Percentiles rank a stretch among this genome's conserved stretches.
These are phyloP conservation scores for Ogataea salicorniae DNA, from an alignment of 805 yeast genomes.

Conservation along the genomic window DNA sequence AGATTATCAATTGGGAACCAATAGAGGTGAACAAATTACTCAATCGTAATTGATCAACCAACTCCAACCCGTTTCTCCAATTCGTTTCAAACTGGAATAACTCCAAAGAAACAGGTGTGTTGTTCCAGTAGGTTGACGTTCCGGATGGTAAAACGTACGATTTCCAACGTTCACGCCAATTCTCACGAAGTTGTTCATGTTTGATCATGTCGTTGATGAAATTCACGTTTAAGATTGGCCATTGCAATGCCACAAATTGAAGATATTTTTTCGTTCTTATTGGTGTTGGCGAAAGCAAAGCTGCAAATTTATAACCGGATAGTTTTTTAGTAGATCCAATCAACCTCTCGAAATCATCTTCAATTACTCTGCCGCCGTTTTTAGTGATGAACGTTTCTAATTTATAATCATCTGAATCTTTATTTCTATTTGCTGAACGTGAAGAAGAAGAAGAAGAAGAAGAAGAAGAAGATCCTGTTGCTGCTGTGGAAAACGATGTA, in stretches of 20 bases:
- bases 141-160: slow-evolving; percentile 71
- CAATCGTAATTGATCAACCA: slow-evolving; percentile 39
- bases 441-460: background rate
- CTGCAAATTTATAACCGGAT: slow-evolving; percentile 47
- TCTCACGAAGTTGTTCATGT: background rate
- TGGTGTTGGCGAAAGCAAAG: slow-evolving; percentile 54
- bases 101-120: slow-evolving; percentile 39
- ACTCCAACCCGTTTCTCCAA: slow-evolving; percentile 24
- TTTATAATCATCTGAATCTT: slow-evolving; percentile 17
- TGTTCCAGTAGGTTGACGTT: slow-evolving; percentile 38
- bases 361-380: slow-evolving; percentile 41
- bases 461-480: background rate
- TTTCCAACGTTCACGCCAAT: slow-evolving; percentile 12
- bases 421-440: background rate
- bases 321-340: background rate
- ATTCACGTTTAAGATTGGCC: slow-evolving; percentile 71
- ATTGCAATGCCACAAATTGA: slow-evolving; percentile 72
- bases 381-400: slow-evolving; percentile 31
- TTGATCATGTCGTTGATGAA: slow-evolving; percentile 49
- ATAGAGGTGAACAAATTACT: slow-evolving; percentile 32
- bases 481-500: background rate
- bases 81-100: slow-evolving; percentile 39
- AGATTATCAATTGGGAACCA: slow-evolving; percentile 33
- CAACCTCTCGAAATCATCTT: slow-evolving; percentile 13
- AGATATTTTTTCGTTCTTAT: slow-evolving; percentile 70